A percentile compares a stretch with the other conserved stretches of the same genome.
phyloP scores from a whole-genome alignment of 768 basidiomycete species.

The Rhodosporidiobolus sp. region DNA sequence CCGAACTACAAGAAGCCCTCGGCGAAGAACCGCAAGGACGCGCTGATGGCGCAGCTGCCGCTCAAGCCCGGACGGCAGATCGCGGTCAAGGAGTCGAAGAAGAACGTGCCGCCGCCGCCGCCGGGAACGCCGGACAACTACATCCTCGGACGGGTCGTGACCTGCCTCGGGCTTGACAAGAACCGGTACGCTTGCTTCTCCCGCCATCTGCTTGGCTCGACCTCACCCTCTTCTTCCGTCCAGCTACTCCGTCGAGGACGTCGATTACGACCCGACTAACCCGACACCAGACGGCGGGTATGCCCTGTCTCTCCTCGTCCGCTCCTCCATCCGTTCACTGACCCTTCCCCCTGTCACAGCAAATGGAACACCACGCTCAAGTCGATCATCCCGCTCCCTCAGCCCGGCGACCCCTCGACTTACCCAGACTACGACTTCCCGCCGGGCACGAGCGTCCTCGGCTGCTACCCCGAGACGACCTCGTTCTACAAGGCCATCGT shows the following conservation, averaged over 20 bases:
- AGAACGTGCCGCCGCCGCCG: neutral
- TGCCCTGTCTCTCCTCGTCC: neutral
- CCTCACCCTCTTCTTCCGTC: no score
- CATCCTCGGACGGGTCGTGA: constrained; percentile 50
- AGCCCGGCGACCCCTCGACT: constrained; percentile 45
- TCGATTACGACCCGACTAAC: constrained; percentile 45
- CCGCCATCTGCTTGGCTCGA: no score
- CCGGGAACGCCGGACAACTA: constrained; percentile 45
- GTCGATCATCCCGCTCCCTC: constrained; percentile 51
- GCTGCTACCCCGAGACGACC: constrained; percentile 53
- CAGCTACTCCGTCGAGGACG: constrained; percentile 51
- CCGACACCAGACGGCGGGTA: constrained; percentile 31
- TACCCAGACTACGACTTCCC: constrained; percentile 49
- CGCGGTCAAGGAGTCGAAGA: constrained; percentile 47
- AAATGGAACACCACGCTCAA: constrained; percentile 50
- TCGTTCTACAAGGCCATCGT: constrained; percentile 52
- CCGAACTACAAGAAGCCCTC: constrained; percentile 40
- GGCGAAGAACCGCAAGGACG: constrained; percentile 43
- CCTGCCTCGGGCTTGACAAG: constrained; percentile 48
- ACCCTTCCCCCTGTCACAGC: constrained; percentile 39
- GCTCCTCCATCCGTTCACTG: neutral
- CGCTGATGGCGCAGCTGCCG: constrained; percentile 48
- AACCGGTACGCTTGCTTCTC: constrained; percentile 37
- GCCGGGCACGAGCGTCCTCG: constrained; percentile 47
- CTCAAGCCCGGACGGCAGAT: constrained; percentile 49